These are phyloP conservation scores for Termitomyces sp. DNA, from an alignment of 768 basidiomycete species.

Conservation along the genomic window DNA sequence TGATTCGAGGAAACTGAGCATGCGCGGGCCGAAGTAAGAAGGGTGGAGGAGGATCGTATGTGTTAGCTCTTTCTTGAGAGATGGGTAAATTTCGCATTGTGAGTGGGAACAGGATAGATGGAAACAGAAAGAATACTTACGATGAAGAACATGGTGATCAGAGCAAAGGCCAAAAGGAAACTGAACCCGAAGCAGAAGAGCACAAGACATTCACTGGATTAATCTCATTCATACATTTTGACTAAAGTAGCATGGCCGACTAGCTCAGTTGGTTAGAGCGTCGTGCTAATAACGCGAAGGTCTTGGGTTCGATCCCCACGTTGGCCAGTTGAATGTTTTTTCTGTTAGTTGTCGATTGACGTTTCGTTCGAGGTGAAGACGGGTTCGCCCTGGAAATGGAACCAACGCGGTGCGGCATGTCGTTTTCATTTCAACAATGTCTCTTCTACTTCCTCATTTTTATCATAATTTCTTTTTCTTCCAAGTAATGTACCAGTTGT, in stretches of 20 bases:
- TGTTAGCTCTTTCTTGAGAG: constrained; percentile 84
- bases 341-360: too few relatives aligned
- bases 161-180: neutral
- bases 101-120: neutral
- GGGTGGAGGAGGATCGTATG: constrained; percentile 97
- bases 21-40: constrained; percentile 95
- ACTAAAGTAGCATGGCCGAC: constrained; percentile 40
- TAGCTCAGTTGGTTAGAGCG: constrained; percentile 87
- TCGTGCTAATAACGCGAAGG: constrained; percentile 76
- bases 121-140: constrained; percentile 32
- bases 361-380: too few relatives aligned
- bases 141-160: constrained; percentile 38
- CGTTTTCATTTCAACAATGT: too few relatives aligned
- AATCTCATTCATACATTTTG: too few relatives aligned
- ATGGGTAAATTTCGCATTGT: neutral
- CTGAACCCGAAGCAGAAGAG: neutral
- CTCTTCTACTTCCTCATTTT: too few relatives aligned
- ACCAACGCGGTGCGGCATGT: too few relatives aligned
- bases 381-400: too few relatives aligned
- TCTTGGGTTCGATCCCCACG: constrained; percentile 67
- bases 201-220: too few relatives aligned
- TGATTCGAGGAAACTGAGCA: constrained; percentile 88
- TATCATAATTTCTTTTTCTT: too few relatives aligned
- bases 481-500: too few relatives aligned
- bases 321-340: constrained; percentile 17